Conservation (phyloP, 23 red algal genomes). For the Gracilaria vermiculophylla region DNA sequence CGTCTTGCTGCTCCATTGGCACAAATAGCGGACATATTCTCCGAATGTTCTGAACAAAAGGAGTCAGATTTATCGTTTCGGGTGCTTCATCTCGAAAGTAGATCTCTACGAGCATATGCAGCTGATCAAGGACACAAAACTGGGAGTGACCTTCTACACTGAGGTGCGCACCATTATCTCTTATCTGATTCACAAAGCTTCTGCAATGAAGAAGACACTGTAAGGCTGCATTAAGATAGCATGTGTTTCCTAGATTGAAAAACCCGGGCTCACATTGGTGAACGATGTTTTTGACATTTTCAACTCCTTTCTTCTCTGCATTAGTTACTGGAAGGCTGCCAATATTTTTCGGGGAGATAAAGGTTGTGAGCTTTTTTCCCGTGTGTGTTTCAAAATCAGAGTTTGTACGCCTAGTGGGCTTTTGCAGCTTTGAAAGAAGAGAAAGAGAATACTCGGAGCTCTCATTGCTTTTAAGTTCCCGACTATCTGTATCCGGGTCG, state of each 20-base stretch:
- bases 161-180: not conserved
- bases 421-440: no score
- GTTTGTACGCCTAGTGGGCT: no score
- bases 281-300: not conserved
- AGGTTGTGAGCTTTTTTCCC: no score
- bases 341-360: not conserved
- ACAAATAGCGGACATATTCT: not conserved
- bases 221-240: not conserved
- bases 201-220: not conserved
- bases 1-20: not conserved
- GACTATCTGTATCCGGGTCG: no score
- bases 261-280: constrained; percentile 12
- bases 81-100: not conserved
- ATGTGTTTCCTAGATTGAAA: not conserved
- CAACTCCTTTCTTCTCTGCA: not conserved
- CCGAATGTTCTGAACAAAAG: not conserved
- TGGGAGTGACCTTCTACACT: not conserved
- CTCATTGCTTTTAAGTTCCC: no score
- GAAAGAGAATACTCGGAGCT: no score
- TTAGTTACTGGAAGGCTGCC: not conserved
- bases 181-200: not conserved
- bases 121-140: not conserved
- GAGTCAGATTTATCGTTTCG: not conserved
- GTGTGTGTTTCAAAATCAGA: no score
- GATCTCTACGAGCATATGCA: not conserved